These are phyloP conservation scores for Xylariomycetidae sp. DNA, from an alignment of 2,329 filamentous ascomycete genomes.

Conservation along the genomic window DNA sequence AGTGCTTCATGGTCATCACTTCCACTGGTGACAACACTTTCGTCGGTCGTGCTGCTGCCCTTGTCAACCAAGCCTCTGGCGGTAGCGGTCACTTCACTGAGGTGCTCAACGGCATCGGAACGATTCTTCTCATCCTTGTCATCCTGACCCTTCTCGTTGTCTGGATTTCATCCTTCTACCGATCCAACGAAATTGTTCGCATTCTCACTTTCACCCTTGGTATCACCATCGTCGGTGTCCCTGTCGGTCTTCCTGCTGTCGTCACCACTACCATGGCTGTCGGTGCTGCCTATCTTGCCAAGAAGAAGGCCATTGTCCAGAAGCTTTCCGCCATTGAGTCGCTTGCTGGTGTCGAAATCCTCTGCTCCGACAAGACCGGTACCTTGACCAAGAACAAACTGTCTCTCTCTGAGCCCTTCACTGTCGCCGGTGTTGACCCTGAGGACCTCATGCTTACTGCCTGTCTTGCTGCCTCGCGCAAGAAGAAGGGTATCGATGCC, in stretches of 20 bases:
- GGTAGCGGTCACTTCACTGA: conserved; percentile 86
- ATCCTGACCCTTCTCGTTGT: conserved; percentile 75
- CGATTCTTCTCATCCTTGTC: conserved; percentile 73
- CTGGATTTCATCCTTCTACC: conserved; percentile 85
- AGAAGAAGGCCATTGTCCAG: conserved; percentile 90
- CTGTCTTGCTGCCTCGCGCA: conserved; percentile 83
- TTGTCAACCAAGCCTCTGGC: conserved; percentile 71
- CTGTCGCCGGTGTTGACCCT: conserved; percentile 73
- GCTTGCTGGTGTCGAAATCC: conserved; percentile 85
- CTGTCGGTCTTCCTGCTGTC: conserved; percentile 87
- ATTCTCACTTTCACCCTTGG: conserved; percentile 84
- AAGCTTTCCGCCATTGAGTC: conserved; percentile 91
- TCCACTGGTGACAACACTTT: conserved; percentile 86
- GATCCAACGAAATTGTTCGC: conserved; percentile 71
- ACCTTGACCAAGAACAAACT: conserved; percentile 94
- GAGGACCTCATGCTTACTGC: conserved; percentile 91
- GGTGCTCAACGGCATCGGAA: conserved; percentile 83
- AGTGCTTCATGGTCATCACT: conserved; percentile 77
- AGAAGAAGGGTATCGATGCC: conserved; percentile 93
- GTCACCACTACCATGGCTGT: conserved; percentile 95
- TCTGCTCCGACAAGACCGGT: conserved; percentile 92
- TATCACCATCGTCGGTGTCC: conserved; percentile 88
- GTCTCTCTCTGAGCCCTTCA: conserved; percentile 79
- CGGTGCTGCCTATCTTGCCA: conserved; percentile 84
- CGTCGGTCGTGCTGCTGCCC: conserved; percentile 81